phyloP scores from a whole-genome alignment of 139 green algal genomes.

The Ulvella scutata region DNA sequence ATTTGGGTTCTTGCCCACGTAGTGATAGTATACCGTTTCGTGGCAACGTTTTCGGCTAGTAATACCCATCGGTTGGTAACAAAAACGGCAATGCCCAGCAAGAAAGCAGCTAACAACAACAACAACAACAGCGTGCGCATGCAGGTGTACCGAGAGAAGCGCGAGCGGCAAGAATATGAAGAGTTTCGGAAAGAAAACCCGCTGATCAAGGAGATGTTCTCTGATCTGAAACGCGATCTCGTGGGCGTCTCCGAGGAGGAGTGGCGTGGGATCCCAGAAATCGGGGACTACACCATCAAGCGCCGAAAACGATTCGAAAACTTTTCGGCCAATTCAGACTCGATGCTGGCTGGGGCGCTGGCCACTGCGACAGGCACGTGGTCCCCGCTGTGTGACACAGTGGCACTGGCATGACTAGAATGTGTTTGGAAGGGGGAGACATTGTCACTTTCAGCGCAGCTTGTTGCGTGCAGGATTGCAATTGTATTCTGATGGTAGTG shows the following conservation, averaged over 20 bases:
- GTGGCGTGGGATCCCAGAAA: constrained; percentile 88
- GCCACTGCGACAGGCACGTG: constrained; percentile 34
- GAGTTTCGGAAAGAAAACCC: constrained; percentile 85
- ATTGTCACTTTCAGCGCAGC: no score
- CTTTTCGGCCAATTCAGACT: constrained; percentile 85
- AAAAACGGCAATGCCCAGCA: neutral
- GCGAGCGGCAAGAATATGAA: constrained; percentile 83
- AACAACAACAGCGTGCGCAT: neutral
- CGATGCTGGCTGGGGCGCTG: constrained; percentile 53
- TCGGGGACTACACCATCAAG: constrained; percentile 95
- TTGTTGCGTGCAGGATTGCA: no score
- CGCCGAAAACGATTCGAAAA: constrained; percentile 43
- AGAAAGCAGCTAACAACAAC: neutral
- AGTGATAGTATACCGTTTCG: no score
- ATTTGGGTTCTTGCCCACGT: no score
- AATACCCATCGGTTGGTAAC: neutral
- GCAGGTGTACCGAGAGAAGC: constrained; percentile 62
- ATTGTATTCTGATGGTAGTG: no score
- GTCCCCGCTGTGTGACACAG: constrained; percentile 23
- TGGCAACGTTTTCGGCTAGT: neutral
- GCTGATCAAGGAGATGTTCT: constrained; percentile 97
- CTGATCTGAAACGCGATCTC: constrained; percentile 89
- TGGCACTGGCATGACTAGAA: no score
- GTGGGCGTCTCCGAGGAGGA: constrained; percentile 39
- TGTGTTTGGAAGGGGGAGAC: no score